These are phyloP conservation scores for Mycosphaerelloides madeirae DNA, from an alignment of 2,329 filamentous ascomycete genomes.

Conservation along the genomic window DNA sequence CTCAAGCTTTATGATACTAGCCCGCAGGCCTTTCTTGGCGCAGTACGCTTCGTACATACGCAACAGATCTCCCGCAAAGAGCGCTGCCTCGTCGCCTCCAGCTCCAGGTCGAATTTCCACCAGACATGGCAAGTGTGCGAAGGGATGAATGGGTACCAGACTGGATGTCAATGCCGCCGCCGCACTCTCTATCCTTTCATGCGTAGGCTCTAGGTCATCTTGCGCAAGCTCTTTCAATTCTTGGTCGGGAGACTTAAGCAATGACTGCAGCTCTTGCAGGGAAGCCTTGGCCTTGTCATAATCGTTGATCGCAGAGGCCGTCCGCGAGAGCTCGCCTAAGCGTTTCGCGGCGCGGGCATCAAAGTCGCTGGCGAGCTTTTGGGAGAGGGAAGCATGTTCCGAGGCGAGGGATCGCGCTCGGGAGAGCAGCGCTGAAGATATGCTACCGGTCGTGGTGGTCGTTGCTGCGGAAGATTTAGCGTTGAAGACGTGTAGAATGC, in stretches of 20 bases:
- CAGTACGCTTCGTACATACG: constrained; percentile 87
- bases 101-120: constrained; percentile 89
- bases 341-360: constrained; percentile 54
- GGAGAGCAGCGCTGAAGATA: constrained; percentile 53
- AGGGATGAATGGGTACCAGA: constrained; percentile 83
- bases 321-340: constrained; percentile 51
- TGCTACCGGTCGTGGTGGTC: constrained; percentile 23
- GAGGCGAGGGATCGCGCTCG: constrained; percentile 52
- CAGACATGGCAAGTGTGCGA: constrained; percentile 82
- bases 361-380: constrained; percentile 51
- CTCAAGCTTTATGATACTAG: constrained; percentile 74
- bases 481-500: background rate
- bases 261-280: constrained; percentile 64
- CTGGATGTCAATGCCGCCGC: constrained; percentile 66
- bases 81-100: constrained; percentile 82
- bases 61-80: constrained; percentile 82
- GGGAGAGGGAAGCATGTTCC: constrained; percentile 52
- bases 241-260: constrained; percentile 58
- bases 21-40: constrained; percentile 60
- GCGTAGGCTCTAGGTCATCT: constrained; percentile 67
- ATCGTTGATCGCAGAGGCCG: constrained; percentile 50
- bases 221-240: constrained; percentile 57
- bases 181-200: constrained; percentile 57
- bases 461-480: background rate
- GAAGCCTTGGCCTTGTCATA: constrained; percentile 58